Percentiles rank a stretch among this genome's conserved stretches.
phyloP scores from a whole-genome alignment of 2,329 filamentous ascomycete genomes.

The Microdochium bolleyi region DNA sequence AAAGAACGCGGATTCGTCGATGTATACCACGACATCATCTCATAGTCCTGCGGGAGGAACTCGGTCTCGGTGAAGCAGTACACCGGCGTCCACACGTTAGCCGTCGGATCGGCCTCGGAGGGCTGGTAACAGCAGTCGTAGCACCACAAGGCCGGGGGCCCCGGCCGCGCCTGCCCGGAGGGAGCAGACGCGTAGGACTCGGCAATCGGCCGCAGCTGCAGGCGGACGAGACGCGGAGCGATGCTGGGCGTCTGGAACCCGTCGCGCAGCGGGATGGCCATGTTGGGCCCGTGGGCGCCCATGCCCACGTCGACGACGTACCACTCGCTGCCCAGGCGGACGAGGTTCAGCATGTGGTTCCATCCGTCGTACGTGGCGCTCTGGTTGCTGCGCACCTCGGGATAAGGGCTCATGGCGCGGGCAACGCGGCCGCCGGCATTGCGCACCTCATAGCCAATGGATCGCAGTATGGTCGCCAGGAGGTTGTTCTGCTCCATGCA shows the following conservation, averaged over 20 bases:
- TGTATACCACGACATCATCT: not conserved
- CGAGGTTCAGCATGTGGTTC: not conserved
- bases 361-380: not conserved
- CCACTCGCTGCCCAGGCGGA: not conserved
- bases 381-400: not conserved
- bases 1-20: not conserved
- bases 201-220: not conserved
- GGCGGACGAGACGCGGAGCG: not conserved
- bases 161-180: not conserved
- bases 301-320: not conserved
- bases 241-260: not conserved
- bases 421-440: not conserved
- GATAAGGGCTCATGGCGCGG: not conserved
- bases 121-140: not conserved
- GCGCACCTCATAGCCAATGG: not conserved
- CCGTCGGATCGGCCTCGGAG: not conserved
- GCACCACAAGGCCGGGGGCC: not conserved
- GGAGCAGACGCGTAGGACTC: not conserved
- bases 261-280: not conserved
- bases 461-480: not conserved
- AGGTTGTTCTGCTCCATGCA: slow-evolving; percentile 2
- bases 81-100: not conserved
- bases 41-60: slow-evolving; percentile 1
- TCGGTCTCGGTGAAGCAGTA: slow-evolving; percentile 1
- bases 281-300: not conserved